Evolutionary conservation across 1,284 basidiomycete species (phyloP), one percentile per base, ranked within the genome.

Genomic region (Omphalotus olearius): DNA sequence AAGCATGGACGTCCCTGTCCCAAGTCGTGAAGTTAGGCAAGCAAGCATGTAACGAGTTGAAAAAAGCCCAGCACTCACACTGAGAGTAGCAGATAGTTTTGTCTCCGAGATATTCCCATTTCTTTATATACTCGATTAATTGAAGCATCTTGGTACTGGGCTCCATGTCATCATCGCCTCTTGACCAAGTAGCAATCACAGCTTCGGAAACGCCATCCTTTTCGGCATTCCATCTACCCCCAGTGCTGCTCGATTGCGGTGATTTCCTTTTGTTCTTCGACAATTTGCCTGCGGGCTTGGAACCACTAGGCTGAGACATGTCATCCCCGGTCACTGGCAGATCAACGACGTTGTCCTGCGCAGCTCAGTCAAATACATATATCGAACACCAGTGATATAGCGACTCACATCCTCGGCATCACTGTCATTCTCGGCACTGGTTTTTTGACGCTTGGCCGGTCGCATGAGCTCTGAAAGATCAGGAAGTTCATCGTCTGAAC

Each of bases 71-170:
- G 16, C 3, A 64, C 79, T 49, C 53, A 84, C 83, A 87, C 63
- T 87, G 84, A 6, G 83, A 85, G 64, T 82, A 87, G 36, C 76
- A 72, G 38, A 86, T 86, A 2, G 78, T 79, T 71, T 86, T 86
- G 63, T 87, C 84, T 0, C 81, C 82, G 2, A 69, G 71, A 5
- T 59, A 57, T n/a, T 82, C 80, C 78, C 80, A 84, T 58, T 82
- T 71, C 60, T 77, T 74, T 54, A 87, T 66, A 50, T 74, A 68
- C 2, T 70, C 59, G 28, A 84, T 59, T 59, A 86, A 65, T 26
- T 72, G 71, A n/a, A 76, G 36, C 83, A 88, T 86, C 72, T 86
- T 88, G 7, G 82, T 72, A 62, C 82, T 84, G 11, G 82, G 74
- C 62, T 84, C 82, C 53, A 84, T 62, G 58, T 82, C 75, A 54